These are phyloP conservation scores for Trypanosomatidae sp. DNA, from an alignment of 208 protist species.

Conservation along the genomic window DNA sequence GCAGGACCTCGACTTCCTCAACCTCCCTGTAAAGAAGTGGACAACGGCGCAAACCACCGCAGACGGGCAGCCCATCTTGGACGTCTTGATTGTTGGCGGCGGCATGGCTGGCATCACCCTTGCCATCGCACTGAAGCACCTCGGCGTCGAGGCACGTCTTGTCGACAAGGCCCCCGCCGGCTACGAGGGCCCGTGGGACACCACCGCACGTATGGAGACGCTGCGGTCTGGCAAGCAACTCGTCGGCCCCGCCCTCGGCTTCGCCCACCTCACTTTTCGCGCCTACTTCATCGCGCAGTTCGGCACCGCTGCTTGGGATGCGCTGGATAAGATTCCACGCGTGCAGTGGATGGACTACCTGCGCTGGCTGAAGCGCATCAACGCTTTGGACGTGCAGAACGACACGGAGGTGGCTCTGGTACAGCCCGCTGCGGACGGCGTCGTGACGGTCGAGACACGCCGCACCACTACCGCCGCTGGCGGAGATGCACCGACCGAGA, in stretches of 20 bases:
- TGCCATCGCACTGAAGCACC: constrained; percentile 9
- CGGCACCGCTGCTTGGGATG: constrained; percentile 4
- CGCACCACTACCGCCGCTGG: not conserved
- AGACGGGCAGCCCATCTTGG: constrained; percentile 1
- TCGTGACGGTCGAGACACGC: constrained; percentile 2
- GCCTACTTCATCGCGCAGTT: constrained; percentile 12
- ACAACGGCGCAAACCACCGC: constrained; percentile 4
- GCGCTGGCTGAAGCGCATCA: constrained; percentile 8
- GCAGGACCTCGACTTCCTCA: constrained; percentile 7
- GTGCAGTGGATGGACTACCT: constrained; percentile 22
- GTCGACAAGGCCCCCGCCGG: constrained; percentile 8
- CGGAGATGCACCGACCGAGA: not conserved
- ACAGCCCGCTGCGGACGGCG: not conserved
- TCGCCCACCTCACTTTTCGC: constrained; percentile 10
- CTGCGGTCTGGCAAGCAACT: constrained; percentile 16
- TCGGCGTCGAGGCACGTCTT: constrained; percentile 2
- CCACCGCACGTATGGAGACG: constrained; percentile 21
- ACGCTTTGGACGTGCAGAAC: constrained; percentile 6
- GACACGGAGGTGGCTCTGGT: constrained; percentile 15
- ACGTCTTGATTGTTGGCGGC: constrained; percentile 10
- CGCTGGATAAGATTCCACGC: constrained; percentile 13
- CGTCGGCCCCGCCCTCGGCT: constrained; percentile 10
- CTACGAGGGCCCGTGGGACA: constrained; percentile 23
- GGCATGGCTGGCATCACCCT: constrained; percentile 12
- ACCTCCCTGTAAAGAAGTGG: constrained; percentile 7